Conservation (phyloP, 2,329 filamentous ascomycete species). For the Diaporthe australafricana region DNA sequence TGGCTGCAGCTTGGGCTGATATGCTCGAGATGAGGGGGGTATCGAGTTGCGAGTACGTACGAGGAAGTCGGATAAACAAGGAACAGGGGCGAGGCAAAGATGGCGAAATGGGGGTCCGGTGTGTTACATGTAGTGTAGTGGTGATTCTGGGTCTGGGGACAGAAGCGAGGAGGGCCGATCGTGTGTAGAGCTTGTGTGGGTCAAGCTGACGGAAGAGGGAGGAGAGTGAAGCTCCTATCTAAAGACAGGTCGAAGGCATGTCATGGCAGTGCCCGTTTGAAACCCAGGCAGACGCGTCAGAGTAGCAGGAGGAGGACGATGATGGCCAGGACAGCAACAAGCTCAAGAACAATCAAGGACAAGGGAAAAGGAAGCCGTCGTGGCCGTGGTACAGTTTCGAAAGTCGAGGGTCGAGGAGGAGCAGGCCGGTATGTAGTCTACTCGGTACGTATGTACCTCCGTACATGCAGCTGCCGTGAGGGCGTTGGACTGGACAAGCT, state of each 20-base stretch:
- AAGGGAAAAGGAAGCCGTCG: constrained; percentile 16
- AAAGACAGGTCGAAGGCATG: neutral
- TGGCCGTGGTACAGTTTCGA: constrained; percentile 10
- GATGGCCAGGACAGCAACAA: neutral
- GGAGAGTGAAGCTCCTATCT: constrained; percentile 13
- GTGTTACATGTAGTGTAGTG: constrained; percentile 19
- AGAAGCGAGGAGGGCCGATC: neutral
- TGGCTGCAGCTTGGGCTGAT: constrained; percentile 2
- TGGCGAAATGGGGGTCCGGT: constrained; percentile 12
- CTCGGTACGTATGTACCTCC: neutral
- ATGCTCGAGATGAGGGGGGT: constrained; percentile 1
- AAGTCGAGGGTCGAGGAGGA: neutral
- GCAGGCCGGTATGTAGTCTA: neutral
- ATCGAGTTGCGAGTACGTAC: constrained; percentile 23
- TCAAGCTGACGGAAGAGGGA: constrained; percentile 24
- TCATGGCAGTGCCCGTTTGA: constrained; percentile 18
- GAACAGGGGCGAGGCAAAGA: constrained; percentile 15
- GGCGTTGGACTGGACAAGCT: neutral
- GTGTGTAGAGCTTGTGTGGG: constrained; percentile 31
- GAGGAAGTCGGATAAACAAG: constrained; percentile 27
- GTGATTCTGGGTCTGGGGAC: constrained; percentile 14
- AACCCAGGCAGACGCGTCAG: neutral
- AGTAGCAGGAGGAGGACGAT: neutral
- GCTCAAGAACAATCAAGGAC: neutral
- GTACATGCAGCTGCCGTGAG: constrained; percentile 9